These are phyloP conservation scores for Pinus albicaulis DNA, from an alignment of 75 land plant species.

Conservation along the genomic window DNA sequence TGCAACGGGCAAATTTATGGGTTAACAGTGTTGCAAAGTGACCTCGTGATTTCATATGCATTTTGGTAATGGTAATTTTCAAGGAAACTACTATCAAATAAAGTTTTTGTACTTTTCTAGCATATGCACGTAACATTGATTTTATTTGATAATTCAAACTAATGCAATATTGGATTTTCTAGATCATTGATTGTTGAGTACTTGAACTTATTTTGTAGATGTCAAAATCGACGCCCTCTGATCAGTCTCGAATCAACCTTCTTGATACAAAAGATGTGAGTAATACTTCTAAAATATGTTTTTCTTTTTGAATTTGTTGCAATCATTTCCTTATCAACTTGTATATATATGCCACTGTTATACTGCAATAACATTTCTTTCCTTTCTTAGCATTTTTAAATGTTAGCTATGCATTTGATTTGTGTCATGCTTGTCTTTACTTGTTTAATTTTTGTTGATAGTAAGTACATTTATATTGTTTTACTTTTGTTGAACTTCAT, in stretches of 20 bases:
- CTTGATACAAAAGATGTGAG: conserved; percentile 94
- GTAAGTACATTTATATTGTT: too few relatives aligned
- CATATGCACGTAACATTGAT: neutral
- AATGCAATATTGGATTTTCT: neutral
- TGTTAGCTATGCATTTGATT: neutral
- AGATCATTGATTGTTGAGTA: neutral
- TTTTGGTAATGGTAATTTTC: neutral
- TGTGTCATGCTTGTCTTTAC: neutral
- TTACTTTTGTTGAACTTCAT: too few relatives aligned
- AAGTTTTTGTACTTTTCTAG: neutral
- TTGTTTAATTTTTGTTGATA: too few relatives aligned
- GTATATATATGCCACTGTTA: neutral
- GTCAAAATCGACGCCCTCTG: conserved; percentile 98
- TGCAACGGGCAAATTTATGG: too few relatives aligned
- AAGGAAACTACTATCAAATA: neutral
- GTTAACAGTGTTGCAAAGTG: too few relatives aligned
- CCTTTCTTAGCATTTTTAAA: neutral
- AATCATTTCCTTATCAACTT: neutral
- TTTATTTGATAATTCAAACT: neutral
- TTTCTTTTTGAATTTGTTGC: neutral
- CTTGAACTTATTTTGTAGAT: conserved; percentile 48
- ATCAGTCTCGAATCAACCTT: conserved; percentile 94
- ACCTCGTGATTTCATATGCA: neutral
- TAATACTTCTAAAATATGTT: neutral
- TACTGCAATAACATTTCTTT: neutral